Evolutionary conservation across 345 rosid species (phyloP), one percentile per base, ranked within the genome.

Genomic region (Brassica carinata): DNA sequence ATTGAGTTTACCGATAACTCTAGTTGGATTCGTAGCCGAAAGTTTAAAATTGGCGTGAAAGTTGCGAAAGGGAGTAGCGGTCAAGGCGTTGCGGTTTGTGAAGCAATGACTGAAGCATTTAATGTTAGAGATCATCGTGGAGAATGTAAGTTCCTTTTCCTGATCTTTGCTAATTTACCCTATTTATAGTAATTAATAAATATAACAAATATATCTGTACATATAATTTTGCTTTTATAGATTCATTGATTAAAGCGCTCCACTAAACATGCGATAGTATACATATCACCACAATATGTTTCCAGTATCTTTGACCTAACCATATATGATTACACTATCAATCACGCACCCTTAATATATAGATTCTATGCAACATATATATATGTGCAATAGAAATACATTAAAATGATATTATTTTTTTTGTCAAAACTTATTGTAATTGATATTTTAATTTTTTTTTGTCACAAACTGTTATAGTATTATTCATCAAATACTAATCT

Each of bases 121-220:
- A 71, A 76, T 10, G 99, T 95, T 76, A 93, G 88, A 82, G 99
- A 93, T 84, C 99, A 95, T 83, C 98, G 99, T 9, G 98, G 99
- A 45, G 99, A 93, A 88, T 82, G 99, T 95, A 85, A 91, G 99
- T 87, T 76, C 67, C 40, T 13, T 76, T 64, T 27, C 71, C 71
- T 23, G 31, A 58, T 38, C 9, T 10, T 2, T 61, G 2, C 26
- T 72, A 29, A 65, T 6, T 55, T 55, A 55, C 26, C 26, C 26
- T 23, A 23, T 23, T 23, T 23, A 23, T 23, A 31, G 34, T 31
- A 69, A 43, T 29, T 36, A 18, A 43, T 4, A 45, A 40, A 40
- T 48, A 70, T 14, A 14, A 7, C 48, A 26, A 33, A 31, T 5
- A 51, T 51, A 51, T n/a, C 1, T 51, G 18, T 7, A 17, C 62